A percentile compares a stretch with the other conserved stretches of the same genome.
These are phyloP conservation scores for Isabelozyma heimii DNA, from an alignment of 805 yeast genomes.

Conservation along the genomic window DNA sequence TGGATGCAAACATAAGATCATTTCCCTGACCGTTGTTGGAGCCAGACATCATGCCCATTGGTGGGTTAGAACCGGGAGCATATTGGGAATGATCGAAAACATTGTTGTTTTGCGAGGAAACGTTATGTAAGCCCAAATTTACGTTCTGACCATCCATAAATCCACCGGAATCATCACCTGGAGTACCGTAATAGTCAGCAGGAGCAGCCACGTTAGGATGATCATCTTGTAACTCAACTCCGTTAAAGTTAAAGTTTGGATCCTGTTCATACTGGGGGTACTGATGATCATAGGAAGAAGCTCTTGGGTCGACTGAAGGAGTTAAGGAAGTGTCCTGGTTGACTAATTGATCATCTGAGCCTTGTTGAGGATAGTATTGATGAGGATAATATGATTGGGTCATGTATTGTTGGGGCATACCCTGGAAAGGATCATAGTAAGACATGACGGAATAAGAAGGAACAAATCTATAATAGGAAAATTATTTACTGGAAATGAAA, in stretches of 20 bases:
- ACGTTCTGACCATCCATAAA: slow-evolving; percentile 10
- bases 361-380: slow-evolving; percentile 20
- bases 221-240: slow-evolving; percentile 6
- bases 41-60: neutral
- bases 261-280: slow-evolving; percentile 18
- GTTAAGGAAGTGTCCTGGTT: slow-evolving; percentile 6
- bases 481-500: neutral
- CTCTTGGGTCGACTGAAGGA: slow-evolving; percentile 13
- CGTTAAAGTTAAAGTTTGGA: slow-evolving; percentile 8
- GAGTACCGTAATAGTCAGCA: slow-evolving; percentile 18
- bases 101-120: neutral
- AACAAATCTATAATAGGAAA: neutral
- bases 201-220: slow-evolving; percentile 4
- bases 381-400: slow-evolving; percentile 31
- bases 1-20: slow-evolving; percentile 3
- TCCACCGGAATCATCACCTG: slow-evolving; percentile 14
- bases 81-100: neutral
- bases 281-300: slow-evolving; percentile 14
- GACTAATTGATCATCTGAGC: slow-evolving; percentile 11
- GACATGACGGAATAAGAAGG: slow-evolving; percentile 24
- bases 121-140: slow-evolving; percentile 6
- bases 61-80: neutral
- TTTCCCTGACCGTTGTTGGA: slow-evolving; percentile 4
- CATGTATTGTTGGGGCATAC: slow-evolving; percentile 35
- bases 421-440: slow-evolving; percentile 41